phyloP scores from a whole-genome alignment of 2,329 filamentous ascomycete species.

The Meredithiella fracta region DNA sequence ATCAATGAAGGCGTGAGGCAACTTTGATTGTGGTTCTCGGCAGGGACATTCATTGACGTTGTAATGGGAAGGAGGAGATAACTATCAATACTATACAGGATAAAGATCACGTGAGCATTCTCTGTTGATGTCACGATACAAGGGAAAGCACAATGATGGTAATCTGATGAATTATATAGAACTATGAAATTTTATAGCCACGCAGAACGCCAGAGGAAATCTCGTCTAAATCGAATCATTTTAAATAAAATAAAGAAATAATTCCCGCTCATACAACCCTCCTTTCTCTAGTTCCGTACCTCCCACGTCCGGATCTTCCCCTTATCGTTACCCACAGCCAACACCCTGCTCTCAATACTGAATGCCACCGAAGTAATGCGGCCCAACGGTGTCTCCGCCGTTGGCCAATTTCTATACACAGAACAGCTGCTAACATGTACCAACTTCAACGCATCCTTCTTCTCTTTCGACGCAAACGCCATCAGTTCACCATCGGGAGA shows the following conservation, averaged over 20 bases:
- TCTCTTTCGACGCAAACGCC: slow-evolving; percentile 70
- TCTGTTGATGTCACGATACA: not conserved
- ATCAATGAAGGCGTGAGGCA: too few relatives aligned
- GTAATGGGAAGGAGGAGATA: too few relatives aligned
- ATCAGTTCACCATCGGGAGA: slow-evolving; percentile 80
- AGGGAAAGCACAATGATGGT: not conserved
- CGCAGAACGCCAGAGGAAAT: slow-evolving; percentile 8
- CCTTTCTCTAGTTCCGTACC: slow-evolving; percentile 41
- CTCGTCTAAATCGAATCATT: slow-evolving; percentile 13
- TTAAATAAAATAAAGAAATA: not conserved
- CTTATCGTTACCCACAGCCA: slow-evolving; percentile 77
- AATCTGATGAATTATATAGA: not conserved
- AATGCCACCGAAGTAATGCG: slow-evolving; percentile 63
- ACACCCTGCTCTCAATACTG: slow-evolving; percentile 44
- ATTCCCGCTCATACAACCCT: slow-evolving; percentile 3
- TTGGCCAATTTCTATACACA: slow-evolving; percentile 95
- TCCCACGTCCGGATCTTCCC: slow-evolving; percentile 89
- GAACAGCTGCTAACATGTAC: slow-evolving; percentile 86
- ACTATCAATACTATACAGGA: not conserved
- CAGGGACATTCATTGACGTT: too few relatives aligned
- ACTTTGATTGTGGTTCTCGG: too few relatives aligned
- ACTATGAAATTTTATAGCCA: slow-evolving; percentile 5
- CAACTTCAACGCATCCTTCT: slow-evolving; percentile 72
- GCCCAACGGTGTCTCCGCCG: slow-evolving; percentile 72
- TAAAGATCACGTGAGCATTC: not conserved